Base-by-base conservation (phyloP, 139 green algal genomes). In the Marvania coccoides region DNA sequence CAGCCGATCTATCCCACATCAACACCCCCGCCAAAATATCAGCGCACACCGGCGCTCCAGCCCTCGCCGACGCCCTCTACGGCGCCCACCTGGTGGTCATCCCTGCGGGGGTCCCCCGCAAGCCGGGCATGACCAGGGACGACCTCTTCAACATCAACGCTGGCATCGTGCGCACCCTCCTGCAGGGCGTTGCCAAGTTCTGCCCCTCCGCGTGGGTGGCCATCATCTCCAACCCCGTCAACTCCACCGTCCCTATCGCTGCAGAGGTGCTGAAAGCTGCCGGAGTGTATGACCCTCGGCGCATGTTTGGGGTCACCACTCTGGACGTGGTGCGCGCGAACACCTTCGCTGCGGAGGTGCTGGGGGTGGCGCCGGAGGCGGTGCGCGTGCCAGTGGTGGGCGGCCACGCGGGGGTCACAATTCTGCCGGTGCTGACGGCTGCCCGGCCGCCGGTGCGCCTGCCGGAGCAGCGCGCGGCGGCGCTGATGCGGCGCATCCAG, bases 151-250 rank as follows among this genome's bases (percentile, higher is more conserved):
- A 94, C 79, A 97, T 94, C 73, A 98, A 98, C 70, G 90, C 90
- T 23, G 88, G 88, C 46, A 95, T 95, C 47, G 88, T 95, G 29
- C 73, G 74, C 37, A 73, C 58, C 3, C 77, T 95, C 45, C 63
- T 56, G 13, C 73, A 90, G 59, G 88, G 69, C 12, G 64, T 88
- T 30, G 86, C 80, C 10, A 80, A 85, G 67, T 76, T 85, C 62
- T 94, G 88, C 81, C 81, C 81, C 31, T n/a, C 73, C 23, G 88
- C 88, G 14, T 79, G 89, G 59, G 61, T 97, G 8, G 86, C 87
- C 67, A 92, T 96, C 72, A 99, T 99, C 76, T 95, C 86, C 67
- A 99, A 99, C 84, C 95, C 95, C 1, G 95, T 99, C 39, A 99
- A 99, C 87, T 96, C 89, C 42, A 99, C 95, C 4, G 95, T 99